These are phyloP conservation scores for Penicillium sp. DNA, from an alignment of 2,329 filamentous ascomycete species.

Conservation along the genomic window DNA sequence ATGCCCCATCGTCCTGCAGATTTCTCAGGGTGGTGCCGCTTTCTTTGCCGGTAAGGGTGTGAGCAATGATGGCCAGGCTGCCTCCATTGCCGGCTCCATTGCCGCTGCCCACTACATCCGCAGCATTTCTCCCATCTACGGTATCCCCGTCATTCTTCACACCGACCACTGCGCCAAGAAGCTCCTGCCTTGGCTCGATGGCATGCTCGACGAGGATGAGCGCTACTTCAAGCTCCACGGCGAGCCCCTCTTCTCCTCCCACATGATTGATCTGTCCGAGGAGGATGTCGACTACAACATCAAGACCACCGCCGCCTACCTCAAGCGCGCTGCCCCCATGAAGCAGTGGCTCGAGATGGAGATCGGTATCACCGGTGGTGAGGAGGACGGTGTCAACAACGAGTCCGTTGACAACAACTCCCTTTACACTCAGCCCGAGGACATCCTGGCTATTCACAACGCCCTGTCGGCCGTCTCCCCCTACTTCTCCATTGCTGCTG, in stretches of 20 bases:
- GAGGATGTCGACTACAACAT: constrained; percentile 89
- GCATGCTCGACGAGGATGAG: constrained; percentile 93
- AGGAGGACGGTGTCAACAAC: constrained; percentile 99
- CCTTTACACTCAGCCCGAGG: constrained; percentile 96
- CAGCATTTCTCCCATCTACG: constrained; percentile 78
- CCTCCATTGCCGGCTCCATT: constrained; percentile 80
- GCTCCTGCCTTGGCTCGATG: constrained; percentile 95
- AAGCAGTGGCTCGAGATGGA: constrained; percentile 99
- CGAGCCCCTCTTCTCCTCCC: constrained; percentile 88
- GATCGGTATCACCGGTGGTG: constrained; percentile 92
- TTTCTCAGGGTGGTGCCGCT: constrained; percentile 87
- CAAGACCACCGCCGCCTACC: constrained; percentile 83
- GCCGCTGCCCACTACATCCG: constrained; percentile 93
- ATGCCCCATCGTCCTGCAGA: constrained; percentile 86
- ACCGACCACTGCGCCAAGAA: constrained; percentile 99
- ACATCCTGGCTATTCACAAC: constrained; percentile 88
- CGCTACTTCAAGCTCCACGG: constrained; percentile 87
- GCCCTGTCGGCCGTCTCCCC: constrained; percentile 78
- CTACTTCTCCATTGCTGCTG: constrained; percentile 97
- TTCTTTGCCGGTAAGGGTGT: constrained; percentile 91
- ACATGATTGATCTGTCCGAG: constrained; percentile 98
- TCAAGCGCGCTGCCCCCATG: constrained; percentile 90
- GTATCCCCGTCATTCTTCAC: constrained; percentile 86
- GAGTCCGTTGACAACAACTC: constrained; percentile 94
- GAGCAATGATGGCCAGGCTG: constrained; percentile 75